Percentiles rank a stretch among this genome's conserved stretches.
Evolutionary conservation across 225 moss, liverwort and hornwort species (phyloP).

Genomic region (Pseudoscleropodium purum): DNA sequence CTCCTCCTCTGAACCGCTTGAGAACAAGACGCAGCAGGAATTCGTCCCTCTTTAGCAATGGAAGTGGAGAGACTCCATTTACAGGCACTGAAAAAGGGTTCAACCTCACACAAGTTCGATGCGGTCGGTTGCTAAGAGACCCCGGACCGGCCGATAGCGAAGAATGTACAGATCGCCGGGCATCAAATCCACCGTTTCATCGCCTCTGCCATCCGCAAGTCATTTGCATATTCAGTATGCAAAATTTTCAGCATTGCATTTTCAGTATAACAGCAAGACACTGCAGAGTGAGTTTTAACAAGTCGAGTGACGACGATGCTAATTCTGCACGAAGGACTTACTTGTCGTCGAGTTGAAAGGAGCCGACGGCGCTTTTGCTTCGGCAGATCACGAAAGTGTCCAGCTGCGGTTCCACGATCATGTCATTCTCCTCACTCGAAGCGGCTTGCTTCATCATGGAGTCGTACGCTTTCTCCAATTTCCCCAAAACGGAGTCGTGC

Average conservation of each 20-base stretch:
- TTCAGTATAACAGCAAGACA: neutral
- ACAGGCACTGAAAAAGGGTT: neutral
- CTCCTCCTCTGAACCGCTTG: neutral
- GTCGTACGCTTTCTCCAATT: conserved; percentile 61
- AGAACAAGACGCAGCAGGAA: neutral
- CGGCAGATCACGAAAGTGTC: conserved; percentile 78
- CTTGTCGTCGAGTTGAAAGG: conserved; percentile 88
- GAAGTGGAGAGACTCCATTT: neutral
- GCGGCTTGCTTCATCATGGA: conserved; percentile 69
- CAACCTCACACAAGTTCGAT: conserved; percentile 58
- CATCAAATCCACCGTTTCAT: conserved; percentile 78
- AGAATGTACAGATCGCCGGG: conserved; percentile 75
- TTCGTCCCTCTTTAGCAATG: neutral
- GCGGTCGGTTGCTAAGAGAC: conserved; percentile 50
- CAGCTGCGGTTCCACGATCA: conserved; percentile 73
- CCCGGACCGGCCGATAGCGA: conserved; percentile 60
- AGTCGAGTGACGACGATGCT: neutral
- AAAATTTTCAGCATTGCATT: neutral
- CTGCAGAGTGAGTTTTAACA: neutral
- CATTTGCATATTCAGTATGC: neutral
- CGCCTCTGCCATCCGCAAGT: conserved; percentile 46
- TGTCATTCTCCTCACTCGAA: conserved; percentile 71
- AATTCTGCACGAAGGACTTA: conserved; percentile 8
- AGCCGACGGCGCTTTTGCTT: conserved; percentile 67
- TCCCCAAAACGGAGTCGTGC: conserved; percentile 55